These are phyloP conservation scores for Phytomonas sp. DNA, from an alignment of 208 protist species.

Conservation along the genomic window DNA sequence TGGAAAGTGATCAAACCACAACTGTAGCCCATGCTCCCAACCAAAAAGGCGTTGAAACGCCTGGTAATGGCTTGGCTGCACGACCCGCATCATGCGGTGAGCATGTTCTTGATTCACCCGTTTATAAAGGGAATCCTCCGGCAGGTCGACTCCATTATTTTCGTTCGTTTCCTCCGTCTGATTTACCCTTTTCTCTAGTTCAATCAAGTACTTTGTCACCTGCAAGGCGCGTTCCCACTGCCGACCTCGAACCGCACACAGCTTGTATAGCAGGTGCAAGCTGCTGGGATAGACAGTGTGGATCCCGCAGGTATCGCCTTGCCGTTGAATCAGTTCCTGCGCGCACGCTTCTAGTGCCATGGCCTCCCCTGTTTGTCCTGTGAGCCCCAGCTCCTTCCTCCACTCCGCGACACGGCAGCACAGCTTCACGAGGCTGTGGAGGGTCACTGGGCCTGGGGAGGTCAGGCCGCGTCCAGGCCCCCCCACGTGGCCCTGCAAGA, in stretches of 20 bases:
- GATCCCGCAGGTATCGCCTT: slow-evolving; percentile 21
- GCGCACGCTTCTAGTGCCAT: slow-evolving; percentile 4
- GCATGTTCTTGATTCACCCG: not conserved
- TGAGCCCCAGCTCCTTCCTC: not conserved
- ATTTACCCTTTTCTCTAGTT: not conserved
- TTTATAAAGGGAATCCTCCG: not conserved
- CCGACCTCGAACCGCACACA: slow-evolving; percentile 17
- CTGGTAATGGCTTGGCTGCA: slow-evolving; percentile 20
- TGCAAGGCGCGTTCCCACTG: slow-evolving; percentile 8
- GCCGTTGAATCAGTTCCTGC: slow-evolving; percentile 19
- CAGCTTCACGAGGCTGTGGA: slow-evolving; percentile 42
- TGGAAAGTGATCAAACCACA: slow-evolving; percentile 36
- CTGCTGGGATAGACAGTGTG: slow-evolving; percentile 18
- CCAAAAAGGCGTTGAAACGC: slow-evolving; percentile 37
- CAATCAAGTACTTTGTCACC: slow-evolving; percentile 1
- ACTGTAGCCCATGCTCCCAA: slow-evolving; percentile 29
- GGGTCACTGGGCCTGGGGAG: slow-evolving; percentile 19
- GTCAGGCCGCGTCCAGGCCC: not conserved
- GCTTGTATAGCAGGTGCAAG: slow-evolving; percentile 31
- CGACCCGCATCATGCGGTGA: not conserved
- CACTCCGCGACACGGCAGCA: slow-evolving; percentile 38
- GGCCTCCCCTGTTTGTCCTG: not conserved
- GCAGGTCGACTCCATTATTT: not conserved
- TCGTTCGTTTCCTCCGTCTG: not conserved
- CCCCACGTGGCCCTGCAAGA: slow-evolving; percentile 4